These are phyloP conservation scores for Meira nashicola DNA, from an alignment of 1,284 basidiomycete species.

Conservation along the genomic window DNA sequence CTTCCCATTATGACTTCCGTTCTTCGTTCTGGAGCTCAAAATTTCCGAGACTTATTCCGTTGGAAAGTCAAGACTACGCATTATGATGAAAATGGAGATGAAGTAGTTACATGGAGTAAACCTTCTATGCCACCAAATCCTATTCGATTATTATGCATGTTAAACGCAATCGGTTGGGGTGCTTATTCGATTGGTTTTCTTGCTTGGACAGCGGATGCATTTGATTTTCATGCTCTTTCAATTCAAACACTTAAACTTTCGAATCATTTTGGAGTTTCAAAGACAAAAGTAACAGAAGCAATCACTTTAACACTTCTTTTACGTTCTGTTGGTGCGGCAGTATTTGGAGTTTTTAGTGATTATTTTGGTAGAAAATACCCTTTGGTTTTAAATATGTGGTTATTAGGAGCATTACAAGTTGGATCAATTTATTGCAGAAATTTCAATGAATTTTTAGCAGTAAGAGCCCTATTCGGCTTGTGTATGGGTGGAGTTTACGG, in stretches of 20 bases:
- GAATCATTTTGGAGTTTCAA: constrained; percentile 15
- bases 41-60: not conserved
- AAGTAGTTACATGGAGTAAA: constrained; percentile 22
- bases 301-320: constrained; percentile 37
- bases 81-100: constrained; percentile 29
- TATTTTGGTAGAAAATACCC: constrained; percentile 16
- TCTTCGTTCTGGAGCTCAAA: not conserved
- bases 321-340: constrained; percentile 31
- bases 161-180: constrained; percentile 24
- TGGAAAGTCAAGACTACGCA: not conserved
- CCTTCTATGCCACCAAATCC: constrained; percentile 25
- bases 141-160: constrained; percentile 20
- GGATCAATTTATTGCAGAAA: constrained; percentile 25
- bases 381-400: constrained; percentile 34
- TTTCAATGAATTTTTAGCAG: constrained; percentile 33
- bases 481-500: constrained; percentile 24
- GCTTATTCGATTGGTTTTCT: constrained; percentile 30
- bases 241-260: constrained; percentile 33
- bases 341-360: constrained; percentile 22
- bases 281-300: constrained; percentile 30
- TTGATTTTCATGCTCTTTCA: constrained; percentile 38
- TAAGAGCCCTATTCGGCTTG: constrained; percentile 33
- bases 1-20: not conserved
- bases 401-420: constrained; percentile 31
- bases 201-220: constrained; percentile 31